Conservation (phyloP, 1,139 yeast genomes). For the Casaregolazyma lundiana region DNA sequence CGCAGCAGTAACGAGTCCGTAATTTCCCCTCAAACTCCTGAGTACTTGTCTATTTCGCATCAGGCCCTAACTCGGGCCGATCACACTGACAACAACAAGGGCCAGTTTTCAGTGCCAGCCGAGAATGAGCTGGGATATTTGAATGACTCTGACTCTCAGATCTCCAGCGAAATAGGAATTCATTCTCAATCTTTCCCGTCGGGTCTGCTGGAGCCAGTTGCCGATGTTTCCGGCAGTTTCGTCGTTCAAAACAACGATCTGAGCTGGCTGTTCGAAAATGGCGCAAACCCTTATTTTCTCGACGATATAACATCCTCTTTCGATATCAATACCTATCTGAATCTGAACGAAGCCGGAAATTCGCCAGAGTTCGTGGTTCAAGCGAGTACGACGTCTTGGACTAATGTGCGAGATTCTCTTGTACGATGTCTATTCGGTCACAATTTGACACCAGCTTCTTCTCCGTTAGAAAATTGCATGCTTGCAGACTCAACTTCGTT, state of each 20-base stretch:
- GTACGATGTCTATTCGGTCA: slow-evolving; percentile 18
- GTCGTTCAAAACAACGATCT: slow-evolving; percentile 21
- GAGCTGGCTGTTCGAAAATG: slow-evolving; percentile 23
- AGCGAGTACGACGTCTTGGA: background rate
- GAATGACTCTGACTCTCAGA: background rate
- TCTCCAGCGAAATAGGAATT: background rate
- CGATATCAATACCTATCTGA: background rate
- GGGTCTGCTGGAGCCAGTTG: background rate
- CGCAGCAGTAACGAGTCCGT: background rate
- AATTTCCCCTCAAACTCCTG: no score
- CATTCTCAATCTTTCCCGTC: background rate
- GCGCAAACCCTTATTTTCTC: slow-evolving; percentile 7
- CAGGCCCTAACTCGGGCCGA: background rate
- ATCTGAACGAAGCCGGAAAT: background rate
- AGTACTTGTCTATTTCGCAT: background rate
- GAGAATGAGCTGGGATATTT: background rate
- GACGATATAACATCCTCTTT: background rate
- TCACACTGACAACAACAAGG: background rate
- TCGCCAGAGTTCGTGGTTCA: slow-evolving; percentile 1
- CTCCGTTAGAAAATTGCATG: slow-evolving; percentile 21
- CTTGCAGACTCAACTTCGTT: slow-evolving; percentile 17
- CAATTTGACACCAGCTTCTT: slow-evolving; percentile 6
- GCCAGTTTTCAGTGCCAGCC: background rate
- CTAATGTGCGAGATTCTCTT: slow-evolving; percentile 12
- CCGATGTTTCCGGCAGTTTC: background rate